phyloP scores from a whole-genome alignment of 768 basidiomycete genomes.

The Galerina sulciceps region DNA sequence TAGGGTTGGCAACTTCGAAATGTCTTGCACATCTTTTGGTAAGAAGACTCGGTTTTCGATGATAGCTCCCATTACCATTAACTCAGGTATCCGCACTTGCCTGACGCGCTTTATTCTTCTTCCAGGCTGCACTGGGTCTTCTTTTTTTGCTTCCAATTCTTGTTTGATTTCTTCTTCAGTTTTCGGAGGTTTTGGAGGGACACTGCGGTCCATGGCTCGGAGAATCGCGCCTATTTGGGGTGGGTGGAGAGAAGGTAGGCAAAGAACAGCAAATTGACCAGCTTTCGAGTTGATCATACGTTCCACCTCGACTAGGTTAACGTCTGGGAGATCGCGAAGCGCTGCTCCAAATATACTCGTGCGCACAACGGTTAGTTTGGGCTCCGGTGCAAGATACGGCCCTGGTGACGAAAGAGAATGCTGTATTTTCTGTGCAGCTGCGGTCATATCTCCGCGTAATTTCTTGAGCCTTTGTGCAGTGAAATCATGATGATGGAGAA shows the following conservation, averaged over 20 bases:
- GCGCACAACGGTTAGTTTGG: constrained; percentile 71
- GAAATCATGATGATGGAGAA: constrained; percentile 82
- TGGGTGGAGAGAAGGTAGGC: constrained; percentile 70
- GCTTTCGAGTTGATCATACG: constrained; percentile 58
- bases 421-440: constrained; percentile 52
- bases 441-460: constrained; percentile 69
- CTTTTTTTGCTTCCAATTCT: constrained; percentile 56
- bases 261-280: constrained; percentile 70
- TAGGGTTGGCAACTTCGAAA: constrained; percentile 78
- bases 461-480: constrained; percentile 66
- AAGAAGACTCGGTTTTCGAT: constrained; percentile 78
- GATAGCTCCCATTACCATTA: constrained; percentile 78
- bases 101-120: constrained; percentile 65
- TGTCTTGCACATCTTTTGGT: constrained; percentile 57
- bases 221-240: constrained; percentile 72
- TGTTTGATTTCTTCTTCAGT: constrained; percentile 55
- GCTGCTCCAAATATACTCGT: constrained; percentile 83
- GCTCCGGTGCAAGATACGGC: constrained; percentile 32
- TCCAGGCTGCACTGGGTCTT: constrained; percentile 72
- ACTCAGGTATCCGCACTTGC: constrained; percentile 61
- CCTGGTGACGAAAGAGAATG: constrained; percentile 40
- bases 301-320: constrained; percentile 51
- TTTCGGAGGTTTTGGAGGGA: constrained; percentile 61
- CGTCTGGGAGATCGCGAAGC: constrained; percentile 59
- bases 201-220: constrained; percentile 64